These are phyloP conservation scores for Annulohypoxylon maeteangense DNA, from an alignment of 495 filamentous ascomycete genomes.

Conservation along the genomic window DNA sequence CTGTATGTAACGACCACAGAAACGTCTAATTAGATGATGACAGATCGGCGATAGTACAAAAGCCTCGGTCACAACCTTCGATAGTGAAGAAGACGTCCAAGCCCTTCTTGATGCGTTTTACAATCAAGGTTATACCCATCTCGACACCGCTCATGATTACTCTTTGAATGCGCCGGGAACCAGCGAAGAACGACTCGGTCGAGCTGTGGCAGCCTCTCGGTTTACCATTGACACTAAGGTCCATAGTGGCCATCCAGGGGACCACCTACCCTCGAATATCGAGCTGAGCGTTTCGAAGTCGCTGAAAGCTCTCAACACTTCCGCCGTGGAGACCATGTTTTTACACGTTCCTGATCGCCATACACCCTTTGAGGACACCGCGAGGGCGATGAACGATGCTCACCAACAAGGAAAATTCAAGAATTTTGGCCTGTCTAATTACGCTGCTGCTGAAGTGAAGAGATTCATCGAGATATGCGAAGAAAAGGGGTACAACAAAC, in stretches of 20 bases:
- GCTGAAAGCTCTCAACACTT: not conserved
- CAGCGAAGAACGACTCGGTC: not conserved
- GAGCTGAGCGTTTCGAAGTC: not conserved
- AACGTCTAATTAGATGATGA: not conserved
- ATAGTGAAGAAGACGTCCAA: not conserved
- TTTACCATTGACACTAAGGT: slow-evolving; percentile 6
- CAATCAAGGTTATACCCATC: not conserved
- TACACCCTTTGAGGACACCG: slow-evolving; percentile 56
- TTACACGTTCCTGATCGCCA: slow-evolving; percentile 57
- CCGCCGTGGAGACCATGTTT: slow-evolving; percentile 42
- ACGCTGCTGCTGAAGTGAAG: slow-evolving; percentile 55
- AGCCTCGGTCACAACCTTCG: not conserved
- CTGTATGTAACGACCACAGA: not conserved
- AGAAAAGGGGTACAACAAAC: slow-evolving; percentile 54
- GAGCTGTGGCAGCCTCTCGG: not conserved
- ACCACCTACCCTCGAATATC: not conserved
- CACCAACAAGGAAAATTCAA: slow-evolving; percentile 54
- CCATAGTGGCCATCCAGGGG: not conserved
- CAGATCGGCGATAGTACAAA: not conserved
- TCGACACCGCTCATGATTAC: not conserved
- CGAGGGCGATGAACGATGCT: slow-evolving; percentile 53
- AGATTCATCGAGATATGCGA: slow-evolving; percentile 56
- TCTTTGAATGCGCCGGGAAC: not conserved
- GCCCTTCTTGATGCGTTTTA: not conserved
- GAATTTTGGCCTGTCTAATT: slow-evolving; percentile 61